Conservation (phyloP, 495 filamentous ascomycete species). For the Podospora conica region DNA sequence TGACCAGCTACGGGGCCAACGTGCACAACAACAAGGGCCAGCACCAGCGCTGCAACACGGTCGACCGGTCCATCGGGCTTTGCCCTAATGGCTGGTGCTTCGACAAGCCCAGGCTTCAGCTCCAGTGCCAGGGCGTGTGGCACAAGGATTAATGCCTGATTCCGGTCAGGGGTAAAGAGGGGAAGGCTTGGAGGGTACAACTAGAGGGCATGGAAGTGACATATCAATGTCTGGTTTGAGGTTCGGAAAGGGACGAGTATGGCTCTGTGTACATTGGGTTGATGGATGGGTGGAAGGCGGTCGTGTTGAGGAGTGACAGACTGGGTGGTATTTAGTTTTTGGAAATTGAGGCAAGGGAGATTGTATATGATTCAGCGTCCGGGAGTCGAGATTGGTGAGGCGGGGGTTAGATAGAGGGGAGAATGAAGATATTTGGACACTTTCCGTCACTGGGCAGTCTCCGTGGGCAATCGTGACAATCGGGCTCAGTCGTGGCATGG, state of each 20-base stretch:
- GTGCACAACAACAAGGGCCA: neutral
- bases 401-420: too few relatives aligned
- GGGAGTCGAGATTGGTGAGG: neutral
- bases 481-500: too few relatives aligned
- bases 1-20: conserved; percentile 2
- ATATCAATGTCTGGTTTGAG: too few relatives aligned
- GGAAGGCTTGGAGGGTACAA: too few relatives aligned
- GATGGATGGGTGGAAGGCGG: neutral
- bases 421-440: too few relatives aligned
- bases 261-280: neutral
- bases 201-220: too few relatives aligned
- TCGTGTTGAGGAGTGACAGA: neutral
- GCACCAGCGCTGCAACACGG: neutral
- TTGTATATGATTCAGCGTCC: neutral
- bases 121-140: neutral
- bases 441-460: too few relatives aligned
- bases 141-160: neutral
- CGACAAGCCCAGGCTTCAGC: too few relatives aligned
- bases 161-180: neutral
- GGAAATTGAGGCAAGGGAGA: neutral
- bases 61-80: neutral
- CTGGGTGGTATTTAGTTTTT: neutral
- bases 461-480: neutral
- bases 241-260: too few relatives aligned
- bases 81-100: neutral